Conservation (phyloP, 345 rosid genomes). For the Punica granatum region DNA sequence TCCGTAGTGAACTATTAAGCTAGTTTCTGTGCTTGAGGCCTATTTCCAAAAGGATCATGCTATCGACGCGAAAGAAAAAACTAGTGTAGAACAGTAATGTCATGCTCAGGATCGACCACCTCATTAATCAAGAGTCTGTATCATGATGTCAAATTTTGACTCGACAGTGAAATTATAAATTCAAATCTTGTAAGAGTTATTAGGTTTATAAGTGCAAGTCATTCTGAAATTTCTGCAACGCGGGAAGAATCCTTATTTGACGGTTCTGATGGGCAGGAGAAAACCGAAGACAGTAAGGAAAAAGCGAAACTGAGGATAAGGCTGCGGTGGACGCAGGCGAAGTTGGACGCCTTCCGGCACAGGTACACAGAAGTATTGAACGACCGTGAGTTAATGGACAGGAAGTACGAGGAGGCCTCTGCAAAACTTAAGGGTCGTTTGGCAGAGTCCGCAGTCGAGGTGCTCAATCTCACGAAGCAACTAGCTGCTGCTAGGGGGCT, state of each 20-base stretch:
- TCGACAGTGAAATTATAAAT: not conserved
- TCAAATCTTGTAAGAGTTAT: not conserved
- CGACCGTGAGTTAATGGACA: slow-evolving; percentile 51
- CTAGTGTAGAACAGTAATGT: not conserved
- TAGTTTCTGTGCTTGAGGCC: not conserved
- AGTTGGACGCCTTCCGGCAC: slow-evolving; percentile 43
- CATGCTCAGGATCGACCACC: not conserved
- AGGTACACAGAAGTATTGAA: slow-evolving; percentile 42
- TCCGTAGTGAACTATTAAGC: not conserved
- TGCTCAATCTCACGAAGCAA: slow-evolving; percentile 64
- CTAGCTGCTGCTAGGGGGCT: slow-evolving; percentile 25
- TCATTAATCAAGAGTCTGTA: not conserved
- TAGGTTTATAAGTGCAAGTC: not conserved
- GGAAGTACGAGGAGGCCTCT: slow-evolving; percentile 59
- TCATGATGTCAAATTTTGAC: not conserved
- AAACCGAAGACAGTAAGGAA: slow-evolving; percentile 31
- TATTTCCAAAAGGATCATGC: too few relatives aligned
- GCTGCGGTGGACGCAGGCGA: slow-evolving; percentile 72
- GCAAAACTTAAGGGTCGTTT: slow-evolving; percentile 46
- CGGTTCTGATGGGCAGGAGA: slow-evolving; percentile 31
- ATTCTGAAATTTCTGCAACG: not conserved
- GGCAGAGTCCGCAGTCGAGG: slow-evolving; percentile 47
- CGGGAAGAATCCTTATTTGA: not conserved
- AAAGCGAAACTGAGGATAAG: slow-evolving; percentile 70
- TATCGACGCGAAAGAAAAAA: too few relatives aligned